These are phyloP conservation scores for Vickermania spadyakhi DNA, from an alignment of 208 protist genomes.

Conservation along the genomic window DNA sequence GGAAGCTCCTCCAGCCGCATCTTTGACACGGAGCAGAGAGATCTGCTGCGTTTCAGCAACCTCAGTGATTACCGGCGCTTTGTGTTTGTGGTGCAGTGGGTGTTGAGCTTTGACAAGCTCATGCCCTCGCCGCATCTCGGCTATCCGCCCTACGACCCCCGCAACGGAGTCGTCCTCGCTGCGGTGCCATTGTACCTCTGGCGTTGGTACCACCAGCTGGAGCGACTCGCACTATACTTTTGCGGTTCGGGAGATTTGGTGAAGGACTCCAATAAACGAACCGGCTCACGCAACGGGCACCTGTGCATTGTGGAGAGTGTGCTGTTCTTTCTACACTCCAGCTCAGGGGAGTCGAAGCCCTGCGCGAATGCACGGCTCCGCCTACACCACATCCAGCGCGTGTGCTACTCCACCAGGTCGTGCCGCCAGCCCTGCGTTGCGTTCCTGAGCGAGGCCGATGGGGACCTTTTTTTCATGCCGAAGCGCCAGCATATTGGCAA, in stretches of 20 bases:
- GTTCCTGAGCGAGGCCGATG: background rate
- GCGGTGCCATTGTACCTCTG: constrained; percentile 38
- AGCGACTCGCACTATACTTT: constrained; percentile 43
- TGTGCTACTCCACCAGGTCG: background rate
- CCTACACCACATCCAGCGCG: background rate
- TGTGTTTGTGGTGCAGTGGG: constrained; percentile 1
- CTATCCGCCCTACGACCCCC: constrained; percentile 45
- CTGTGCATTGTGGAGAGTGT: background rate
- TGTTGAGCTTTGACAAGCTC: constrained; percentile 2
- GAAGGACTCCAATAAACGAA: background rate
- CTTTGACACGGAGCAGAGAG: background rate
- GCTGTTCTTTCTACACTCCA: background rate
- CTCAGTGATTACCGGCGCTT: constrained; percentile 1
- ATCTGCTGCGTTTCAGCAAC: background rate
- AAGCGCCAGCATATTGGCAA: background rate
- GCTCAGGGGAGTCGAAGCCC: background rate
- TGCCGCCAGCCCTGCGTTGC: background rate
- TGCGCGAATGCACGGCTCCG: background rate
- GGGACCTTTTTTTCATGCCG: background rate
- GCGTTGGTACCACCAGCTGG: constrained; percentile 27
- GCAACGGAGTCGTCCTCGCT: constrained; percentile 42
- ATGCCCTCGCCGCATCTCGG: constrained; percentile 24
- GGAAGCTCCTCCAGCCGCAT: background rate
- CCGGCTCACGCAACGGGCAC: background rate
- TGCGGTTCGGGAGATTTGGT: background rate